These are phyloP conservation scores for Diplosphaera chodatii DNA, from an alignment of 139 green algal species.

Conservation along the genomic window DNA sequence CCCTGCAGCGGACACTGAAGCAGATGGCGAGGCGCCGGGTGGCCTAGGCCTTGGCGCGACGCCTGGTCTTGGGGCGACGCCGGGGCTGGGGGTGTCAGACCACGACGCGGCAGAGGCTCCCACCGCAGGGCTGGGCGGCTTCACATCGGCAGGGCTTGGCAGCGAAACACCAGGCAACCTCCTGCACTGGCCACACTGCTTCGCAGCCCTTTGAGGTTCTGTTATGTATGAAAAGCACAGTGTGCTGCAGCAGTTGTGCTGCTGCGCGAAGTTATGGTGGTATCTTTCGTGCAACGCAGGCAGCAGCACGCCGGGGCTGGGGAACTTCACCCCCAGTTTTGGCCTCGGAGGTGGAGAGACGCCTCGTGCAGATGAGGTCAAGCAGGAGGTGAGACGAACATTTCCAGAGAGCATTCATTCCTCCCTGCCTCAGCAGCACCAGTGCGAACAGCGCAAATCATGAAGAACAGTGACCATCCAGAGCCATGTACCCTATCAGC, in stretches of 20 bases:
- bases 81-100: neutral
- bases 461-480: no score
- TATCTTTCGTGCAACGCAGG: no score
- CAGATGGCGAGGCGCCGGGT: neutral
- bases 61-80: neutral
- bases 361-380: neutral
- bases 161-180: neutral
- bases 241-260: no score
- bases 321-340: neutral
- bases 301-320: neutral
- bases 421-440: no score
- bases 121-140: neutral
- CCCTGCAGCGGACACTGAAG: neutral
- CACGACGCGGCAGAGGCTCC: no score
- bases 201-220: no score
- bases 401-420: no score
- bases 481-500: no score
- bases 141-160: neutral
- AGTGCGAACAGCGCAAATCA: no score
- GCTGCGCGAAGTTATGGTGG: no score
- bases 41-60: neutral
- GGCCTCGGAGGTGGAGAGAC: neutral
- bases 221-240: no score
- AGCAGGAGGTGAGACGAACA: conserved; percentile 1
- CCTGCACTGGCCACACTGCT: no score